phyloP scores from a whole-genome alignment of 768 basidiomycete species.

The Gymnopilus dilepis region DNA sequence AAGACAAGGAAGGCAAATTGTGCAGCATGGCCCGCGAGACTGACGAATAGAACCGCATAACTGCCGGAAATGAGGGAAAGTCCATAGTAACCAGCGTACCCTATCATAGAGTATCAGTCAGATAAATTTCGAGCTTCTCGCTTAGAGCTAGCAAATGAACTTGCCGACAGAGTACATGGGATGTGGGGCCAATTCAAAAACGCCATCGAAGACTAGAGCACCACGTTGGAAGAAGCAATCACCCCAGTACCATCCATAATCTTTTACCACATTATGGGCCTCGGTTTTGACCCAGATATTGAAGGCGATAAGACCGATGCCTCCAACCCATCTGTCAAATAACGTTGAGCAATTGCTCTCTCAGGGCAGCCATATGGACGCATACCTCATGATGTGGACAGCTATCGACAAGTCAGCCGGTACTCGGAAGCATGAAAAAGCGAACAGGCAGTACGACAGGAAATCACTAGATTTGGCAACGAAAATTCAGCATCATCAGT shows the following conservation, averaged over 20 bases:
- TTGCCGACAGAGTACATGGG: conserved; percentile 92
- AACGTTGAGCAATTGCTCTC: conserved; percentile 7
- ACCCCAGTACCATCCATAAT: conserved; percentile 99
- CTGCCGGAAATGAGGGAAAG: conserved; percentile 89
- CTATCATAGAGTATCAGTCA: conserved; percentile 38
- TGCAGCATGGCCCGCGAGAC: conserved; percentile 91
- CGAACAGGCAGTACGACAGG: conserved; percentile 92
- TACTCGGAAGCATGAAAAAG: conserved; percentile 89
- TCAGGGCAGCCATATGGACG: not conserved
- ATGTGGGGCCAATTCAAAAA: conserved; percentile 92
- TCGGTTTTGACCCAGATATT: conserved; percentile 99
- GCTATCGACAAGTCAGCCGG: conserved; percentile 75
- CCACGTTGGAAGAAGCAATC: conserved; percentile 94
- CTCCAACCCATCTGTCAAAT: conserved; percentile 79
- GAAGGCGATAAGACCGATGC: conserved; percentile 85
- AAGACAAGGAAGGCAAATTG: conserved; percentile 96
- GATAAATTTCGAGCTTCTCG: not conserved
- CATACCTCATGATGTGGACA: conserved; percentile 80
- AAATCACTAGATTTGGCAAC: conserved; percentile 71
- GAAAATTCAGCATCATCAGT: not conserved
- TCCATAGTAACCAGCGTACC: conserved; percentile 98
- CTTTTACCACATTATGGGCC: conserved; percentile 96
- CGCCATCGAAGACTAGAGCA: conserved; percentile 94
- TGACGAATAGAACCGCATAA: conserved; percentile 90
- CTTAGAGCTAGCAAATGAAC: conserved; percentile 22